These are phyloP conservation scores for Mallotus japonicus DNA, from an alignment of 441 rosid genomes.

Conservation along the genomic window DNA sequence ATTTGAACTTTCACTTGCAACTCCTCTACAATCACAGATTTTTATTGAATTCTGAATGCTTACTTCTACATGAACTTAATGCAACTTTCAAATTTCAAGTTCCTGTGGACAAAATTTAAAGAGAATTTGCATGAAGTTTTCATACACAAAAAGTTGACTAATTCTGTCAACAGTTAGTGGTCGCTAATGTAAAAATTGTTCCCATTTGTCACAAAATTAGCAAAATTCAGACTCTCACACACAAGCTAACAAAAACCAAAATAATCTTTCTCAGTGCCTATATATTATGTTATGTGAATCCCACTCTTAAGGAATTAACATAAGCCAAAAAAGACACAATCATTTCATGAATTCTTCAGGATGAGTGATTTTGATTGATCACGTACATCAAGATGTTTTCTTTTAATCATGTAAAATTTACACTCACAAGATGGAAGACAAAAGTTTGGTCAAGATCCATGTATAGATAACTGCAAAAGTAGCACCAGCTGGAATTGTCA, in stretches of 20 bases:
- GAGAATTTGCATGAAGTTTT: too few relatives aligned
- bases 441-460: conserved; percentile 79
- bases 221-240: too few relatives aligned
- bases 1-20: too few relatives aligned
- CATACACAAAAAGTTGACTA: too few relatives aligned
- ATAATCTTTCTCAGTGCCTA: conserved; percentile 10
- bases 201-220: too few relatives aligned
- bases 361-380: conserved; percentile 28
- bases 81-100: too few relatives aligned
- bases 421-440: conserved; percentile 59
- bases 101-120: too few relatives aligned
- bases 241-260: neutral
- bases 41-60: too few relatives aligned
- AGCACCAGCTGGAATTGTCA: conserved; percentile 93
- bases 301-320: conserved; percentile 25
- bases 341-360: conserved; percentile 19
- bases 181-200: too few relatives aligned
- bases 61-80: too few relatives aligned
- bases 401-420: conserved; percentile 18
- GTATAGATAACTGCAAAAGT: conserved; percentile 74
- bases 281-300: conserved; percentile 2
- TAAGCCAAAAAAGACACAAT: conserved; percentile 26
- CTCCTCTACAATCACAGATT: too few relatives aligned
- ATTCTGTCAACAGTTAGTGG: too few relatives aligned
- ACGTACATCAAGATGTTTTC: conserved; percentile 30